Conservation (phyloP, 345 rosid species). For the Crucihimalaya himalaica region DNA sequence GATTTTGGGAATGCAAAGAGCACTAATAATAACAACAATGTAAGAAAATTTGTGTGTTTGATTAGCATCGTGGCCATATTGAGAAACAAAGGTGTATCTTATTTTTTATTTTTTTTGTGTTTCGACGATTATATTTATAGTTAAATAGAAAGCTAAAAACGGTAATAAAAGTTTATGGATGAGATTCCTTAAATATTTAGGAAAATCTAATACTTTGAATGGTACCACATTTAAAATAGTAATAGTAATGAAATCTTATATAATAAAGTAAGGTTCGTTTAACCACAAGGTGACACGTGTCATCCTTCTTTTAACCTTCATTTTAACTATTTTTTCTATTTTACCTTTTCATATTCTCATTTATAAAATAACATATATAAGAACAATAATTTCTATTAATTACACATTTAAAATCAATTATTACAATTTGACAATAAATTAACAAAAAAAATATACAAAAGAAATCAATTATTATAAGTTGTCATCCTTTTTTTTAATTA, state of each 20-base stretch:
- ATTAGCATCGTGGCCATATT: background rate
- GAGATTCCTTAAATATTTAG: background rate
- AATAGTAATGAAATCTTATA: background rate
- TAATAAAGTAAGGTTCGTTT: no score
- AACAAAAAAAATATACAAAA: no score
- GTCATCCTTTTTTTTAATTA: no score
- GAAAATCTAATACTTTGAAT: background rate
- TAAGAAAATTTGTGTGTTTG: background rate
- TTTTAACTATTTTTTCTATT: no score
- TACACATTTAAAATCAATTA: no score
- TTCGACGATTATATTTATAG: background rate
- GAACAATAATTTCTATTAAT: no score
- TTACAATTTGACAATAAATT: no score
- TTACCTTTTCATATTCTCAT: no score
- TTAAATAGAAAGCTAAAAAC: background rate
- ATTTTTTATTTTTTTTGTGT: background rate
- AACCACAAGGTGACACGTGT: no score
- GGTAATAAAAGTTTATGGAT: background rate
- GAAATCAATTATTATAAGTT: no score
- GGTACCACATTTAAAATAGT: constrained; percentile 1
- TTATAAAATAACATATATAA: no score
- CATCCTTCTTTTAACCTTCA: no score
- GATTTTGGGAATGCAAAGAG: background rate
- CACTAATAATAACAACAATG: background rate
- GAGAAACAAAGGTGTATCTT: background rate